Conservation (phyloP, 1,139 yeast genomes). For the Pichia sp. region DNA sequence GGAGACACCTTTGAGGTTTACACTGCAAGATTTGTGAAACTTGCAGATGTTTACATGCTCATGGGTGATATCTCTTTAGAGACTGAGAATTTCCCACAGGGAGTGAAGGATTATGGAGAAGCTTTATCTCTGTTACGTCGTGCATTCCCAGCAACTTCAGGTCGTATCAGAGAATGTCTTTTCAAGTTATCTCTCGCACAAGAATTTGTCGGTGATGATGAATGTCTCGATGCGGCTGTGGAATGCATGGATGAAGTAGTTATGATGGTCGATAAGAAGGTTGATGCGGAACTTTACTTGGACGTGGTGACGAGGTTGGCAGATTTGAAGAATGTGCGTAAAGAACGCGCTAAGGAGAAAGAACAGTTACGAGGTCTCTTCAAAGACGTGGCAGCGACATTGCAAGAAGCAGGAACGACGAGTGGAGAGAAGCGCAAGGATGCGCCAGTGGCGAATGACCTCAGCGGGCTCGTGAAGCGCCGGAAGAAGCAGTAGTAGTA, state of each 20-base stretch:
- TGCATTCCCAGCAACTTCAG: too few relatives aligned
- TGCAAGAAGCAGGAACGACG: slow-evolving; percentile 35
- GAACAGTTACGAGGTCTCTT: slow-evolving; percentile 12
- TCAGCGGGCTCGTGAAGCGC: slow-evolving; percentile 30
- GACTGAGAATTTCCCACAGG: slow-evolving; percentile 74
- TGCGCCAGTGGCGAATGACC: slow-evolving; percentile 38
- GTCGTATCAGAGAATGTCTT: too few relatives aligned
- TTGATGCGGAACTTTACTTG: too few relatives aligned
- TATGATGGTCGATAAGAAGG: too few relatives aligned
- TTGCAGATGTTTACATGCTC: slow-evolving; percentile 72
- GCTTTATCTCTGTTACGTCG: neutral
- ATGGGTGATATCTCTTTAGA: slow-evolving; percentile 88
- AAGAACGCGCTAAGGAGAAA: slow-evolving; percentile 18
- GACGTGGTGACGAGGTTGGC: too few relatives aligned
- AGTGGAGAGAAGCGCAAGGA: slow-evolving; percentile 33
- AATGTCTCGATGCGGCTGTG: slow-evolving; percentile 33
- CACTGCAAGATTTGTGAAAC: slow-evolving; percentile 19
- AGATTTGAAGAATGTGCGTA: slow-evolving; percentile 13
- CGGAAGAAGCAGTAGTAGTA: slow-evolving; percentile 30
- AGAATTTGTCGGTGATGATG: slow-evolving; percentile 18
- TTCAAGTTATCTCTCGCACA: neutral
- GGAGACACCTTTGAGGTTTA: too few relatives aligned
- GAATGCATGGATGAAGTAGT: slow-evolving; percentile 47
- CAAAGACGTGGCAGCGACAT: slow-evolving; percentile 6
- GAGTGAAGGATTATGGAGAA: slow-evolving; percentile 44